A percentile compares a stretch with the other conserved stretches of the same genome.
These are phyloP conservation scores for Canna indica DNA, from an alignment of 176 grass and related monocot genomes.

Conservation along the genomic window DNA sequence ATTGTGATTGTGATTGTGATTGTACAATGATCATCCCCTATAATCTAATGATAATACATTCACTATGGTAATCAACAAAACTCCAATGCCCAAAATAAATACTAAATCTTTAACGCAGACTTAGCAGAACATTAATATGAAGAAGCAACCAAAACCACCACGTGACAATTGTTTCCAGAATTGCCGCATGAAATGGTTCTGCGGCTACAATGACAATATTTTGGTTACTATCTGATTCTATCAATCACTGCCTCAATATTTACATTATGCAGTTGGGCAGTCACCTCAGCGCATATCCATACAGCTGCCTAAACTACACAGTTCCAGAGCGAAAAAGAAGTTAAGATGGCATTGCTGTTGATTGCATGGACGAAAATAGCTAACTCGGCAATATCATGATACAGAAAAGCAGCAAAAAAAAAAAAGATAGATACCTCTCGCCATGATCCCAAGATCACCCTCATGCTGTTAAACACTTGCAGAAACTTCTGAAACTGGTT, in stretches of 20 bases:
- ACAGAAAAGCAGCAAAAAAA: not conserved
- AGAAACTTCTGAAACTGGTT: conserved; percentile 10
- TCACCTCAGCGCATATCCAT: not conserved
- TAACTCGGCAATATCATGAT: too few relatives aligned
- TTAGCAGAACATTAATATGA: not conserved
- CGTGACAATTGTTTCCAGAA: not conserved
- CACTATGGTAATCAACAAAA: not conserved
- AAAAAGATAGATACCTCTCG: not conserved
- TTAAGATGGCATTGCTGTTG: not conserved
- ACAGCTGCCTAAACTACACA: not conserved
- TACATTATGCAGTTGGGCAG: not conserved
- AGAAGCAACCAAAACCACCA: not conserved
- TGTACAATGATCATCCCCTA: not conserved
- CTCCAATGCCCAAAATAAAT: not conserved
- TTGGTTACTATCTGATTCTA: not conserved
- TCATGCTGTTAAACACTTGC: conserved; percentile 3
- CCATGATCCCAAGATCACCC: not conserved
- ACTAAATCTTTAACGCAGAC: not conserved
- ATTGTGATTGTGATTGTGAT: not conserved
- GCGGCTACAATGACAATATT: not conserved
- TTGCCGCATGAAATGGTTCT: not conserved
- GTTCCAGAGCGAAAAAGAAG: not conserved
- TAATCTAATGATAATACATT: not conserved
- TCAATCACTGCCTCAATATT: conserved; percentile 2
- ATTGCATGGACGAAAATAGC: too few relatives aligned